phyloP scores from a whole-genome alignment of 1,284 basidiomycete genomes.

The Meripilus lineatus region DNA sequence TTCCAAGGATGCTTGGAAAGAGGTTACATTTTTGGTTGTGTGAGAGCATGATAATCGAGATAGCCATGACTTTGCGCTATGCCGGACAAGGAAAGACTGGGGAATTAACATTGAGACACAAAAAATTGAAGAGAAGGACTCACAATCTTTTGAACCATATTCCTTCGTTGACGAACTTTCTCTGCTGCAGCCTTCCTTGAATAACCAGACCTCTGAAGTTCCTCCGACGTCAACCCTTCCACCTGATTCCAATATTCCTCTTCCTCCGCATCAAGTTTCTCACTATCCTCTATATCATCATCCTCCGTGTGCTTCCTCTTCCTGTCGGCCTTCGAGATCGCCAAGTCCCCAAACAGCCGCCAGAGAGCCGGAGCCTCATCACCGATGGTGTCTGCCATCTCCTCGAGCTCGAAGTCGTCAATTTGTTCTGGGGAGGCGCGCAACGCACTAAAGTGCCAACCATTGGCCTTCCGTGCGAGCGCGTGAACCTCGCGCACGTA shows the following conservation, averaged over 20 bases:
- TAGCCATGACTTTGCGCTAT: background rate
- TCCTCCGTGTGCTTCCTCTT: too few relatives aligned
- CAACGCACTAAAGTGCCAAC: slow-evolving; percentile 17
- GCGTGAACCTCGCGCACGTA: too few relatives aligned
- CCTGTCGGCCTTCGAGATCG: too few relatives aligned
- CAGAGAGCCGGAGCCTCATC: slow-evolving; percentile 10
- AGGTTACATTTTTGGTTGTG: slow-evolving; percentile 2
- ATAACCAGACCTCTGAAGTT: too few relatives aligned
- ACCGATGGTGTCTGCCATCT: slow-evolving; percentile 11
- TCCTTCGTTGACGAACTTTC: background rate
- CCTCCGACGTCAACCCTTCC: background rate
- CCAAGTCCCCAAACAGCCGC: slow-evolving; percentile 4
- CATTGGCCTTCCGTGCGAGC: too few relatives aligned
- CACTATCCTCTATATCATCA: too few relatives aligned
- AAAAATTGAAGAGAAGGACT: background rate
- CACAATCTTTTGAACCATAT: background rate
- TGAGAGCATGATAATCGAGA: background rate
- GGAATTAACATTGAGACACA: background rate
- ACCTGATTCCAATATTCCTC: slow-evolving; percentile 1
- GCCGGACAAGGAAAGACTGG: too few relatives aligned
- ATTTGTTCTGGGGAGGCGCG: slow-evolving; percentile 11
- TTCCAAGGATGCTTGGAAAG: background rate
- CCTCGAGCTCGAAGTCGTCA: slow-evolving; percentile 12
- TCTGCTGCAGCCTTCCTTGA: too few relatives aligned
- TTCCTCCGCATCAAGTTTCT: background rate